Conservation (phyloP, 805 yeast genomes). For the Teunomyces aglyptinius region DNA sequence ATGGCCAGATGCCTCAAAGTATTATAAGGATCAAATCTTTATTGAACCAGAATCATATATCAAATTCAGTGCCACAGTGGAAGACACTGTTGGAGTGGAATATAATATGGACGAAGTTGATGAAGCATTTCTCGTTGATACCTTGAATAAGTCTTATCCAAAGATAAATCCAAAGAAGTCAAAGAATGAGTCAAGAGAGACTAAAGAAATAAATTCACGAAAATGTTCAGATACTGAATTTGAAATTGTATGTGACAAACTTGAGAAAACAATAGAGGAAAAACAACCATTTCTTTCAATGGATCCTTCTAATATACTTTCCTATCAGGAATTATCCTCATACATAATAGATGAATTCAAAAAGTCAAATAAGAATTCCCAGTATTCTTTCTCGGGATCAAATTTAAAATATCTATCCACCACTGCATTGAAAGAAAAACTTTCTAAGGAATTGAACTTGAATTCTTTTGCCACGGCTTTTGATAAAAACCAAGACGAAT, state of each 20-base stretch:
- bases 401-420: constrained; percentile 45
- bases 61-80: constrained; percentile 91
- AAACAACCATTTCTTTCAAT: constrained; percentile 85
- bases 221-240: constrained; percentile 78
- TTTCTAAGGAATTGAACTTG: constrained; percentile 55
- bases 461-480: constrained; percentile 60
- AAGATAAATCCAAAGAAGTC: constrained; percentile 15
- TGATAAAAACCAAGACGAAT: constrained; percentile 40
- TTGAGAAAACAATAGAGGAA: constrained; percentile 72
- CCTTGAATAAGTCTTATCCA: constrained; percentile 37
- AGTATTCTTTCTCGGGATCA: constrained; percentile 27
- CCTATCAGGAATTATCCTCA: constrained; percentile 65
- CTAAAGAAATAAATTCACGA: constrained; percentile 13
- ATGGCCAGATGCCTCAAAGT: constrained; percentile 76
- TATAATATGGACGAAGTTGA: constrained; percentile 92
- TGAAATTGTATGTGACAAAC: constrained; percentile 69
- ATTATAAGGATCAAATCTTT: constrained; percentile 62
- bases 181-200: constrained; percentile 8
- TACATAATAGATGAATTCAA: constrained; percentile 39
- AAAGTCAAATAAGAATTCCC: constrained; percentile 23
- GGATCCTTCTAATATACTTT: constrained; percentile 75
- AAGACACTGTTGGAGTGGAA: constrained; percentile 82
- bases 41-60: constrained; percentile 76
- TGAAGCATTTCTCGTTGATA: constrained; percentile 56
- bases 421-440: constrained; percentile 53